Conservation (phyloP, 2,329 filamentous ascomycete species). For the Ophiosphaerella korrae region DNA sequence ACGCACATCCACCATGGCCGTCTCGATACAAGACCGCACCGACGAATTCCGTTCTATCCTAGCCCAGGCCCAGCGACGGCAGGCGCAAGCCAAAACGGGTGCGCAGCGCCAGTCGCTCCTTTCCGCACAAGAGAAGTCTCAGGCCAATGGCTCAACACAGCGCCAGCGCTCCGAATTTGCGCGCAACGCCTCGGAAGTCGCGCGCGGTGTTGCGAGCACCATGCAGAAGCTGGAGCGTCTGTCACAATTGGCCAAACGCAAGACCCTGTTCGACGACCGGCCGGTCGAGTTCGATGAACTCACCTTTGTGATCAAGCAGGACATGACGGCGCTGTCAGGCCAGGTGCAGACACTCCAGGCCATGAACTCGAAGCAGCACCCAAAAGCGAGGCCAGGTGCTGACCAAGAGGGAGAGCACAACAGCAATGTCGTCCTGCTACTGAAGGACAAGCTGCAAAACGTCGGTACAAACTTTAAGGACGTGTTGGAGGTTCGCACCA, state of each 20-base stretch:
- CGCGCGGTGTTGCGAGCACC: conserved; percentile 85
- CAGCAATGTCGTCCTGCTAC: conserved; percentile 91
- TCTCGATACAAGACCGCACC: conserved; percentile 94
- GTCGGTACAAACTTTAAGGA: conserved; percentile 97
- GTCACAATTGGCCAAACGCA: conserved; percentile 90
- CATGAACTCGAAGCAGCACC: conserved; percentile 77
- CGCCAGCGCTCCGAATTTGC: conserved; percentile 84
- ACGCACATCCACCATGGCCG: conserved; percentile 53
- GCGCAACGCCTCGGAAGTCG: conserved; percentile 87
- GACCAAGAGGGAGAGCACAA: conserved; percentile 94
- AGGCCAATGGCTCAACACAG: conserved; percentile 59
- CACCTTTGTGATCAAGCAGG: conserved; percentile 97
- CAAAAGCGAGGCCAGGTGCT: conserved; percentile 55
- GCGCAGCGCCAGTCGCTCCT: conserved; percentile 82
- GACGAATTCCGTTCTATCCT: conserved; percentile 93
- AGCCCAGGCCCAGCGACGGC: conserved; percentile 78
- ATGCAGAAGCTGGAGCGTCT: conserved; percentile 95
- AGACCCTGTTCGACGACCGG: conserved; percentile 95
- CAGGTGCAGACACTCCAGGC: conserved; percentile 84
- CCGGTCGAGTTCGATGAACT: conserved; percentile 97
- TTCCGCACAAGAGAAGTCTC: conserved; percentile 66
- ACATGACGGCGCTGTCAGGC: conserved; percentile 82
- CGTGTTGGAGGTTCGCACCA: conserved; percentile 91
- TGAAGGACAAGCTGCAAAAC: conserved; percentile 90
- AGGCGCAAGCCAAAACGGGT: conserved; percentile 75